Base-by-base conservation (phyloP, 257 asterid species). In the Nicotiana sylvestris region DNA sequence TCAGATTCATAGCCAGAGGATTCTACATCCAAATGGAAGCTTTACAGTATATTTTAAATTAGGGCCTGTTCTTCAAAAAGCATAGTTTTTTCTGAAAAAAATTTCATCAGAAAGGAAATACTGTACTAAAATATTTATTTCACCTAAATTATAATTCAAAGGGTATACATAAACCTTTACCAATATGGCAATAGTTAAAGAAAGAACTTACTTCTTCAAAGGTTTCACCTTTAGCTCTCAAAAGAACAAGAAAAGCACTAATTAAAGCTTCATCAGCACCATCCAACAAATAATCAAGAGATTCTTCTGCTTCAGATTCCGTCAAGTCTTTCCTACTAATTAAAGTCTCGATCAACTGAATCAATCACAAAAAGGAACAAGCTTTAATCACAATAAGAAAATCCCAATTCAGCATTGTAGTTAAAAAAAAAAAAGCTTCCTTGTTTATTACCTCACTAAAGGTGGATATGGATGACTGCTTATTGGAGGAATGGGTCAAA, bases 171-270 rank as follows among this genome's bases (percentile, higher is more conserved):
- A 69, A 69, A 69, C 77, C 12, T 33, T 37, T 37, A 43, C 17
- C 1, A 18, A 39, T n/a, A 39, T 15, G 39, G 9, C 6, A 53
- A n/a, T 29, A 12, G 21, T 3, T 53, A 8, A 13, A 51, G 58
- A 39, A 35, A 17, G 10, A 74, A 82, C 95, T 86, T 84, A 93
- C 98, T 89, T 93, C 98, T 87, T 93, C 97, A 87, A 85, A 92
- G 60, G 98, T 96, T 90, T 96, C 99, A 57, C 99, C 99, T 85
- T 96, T 96, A 39, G 99, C 94, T 88, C 99, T 92, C 93, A 96
- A 80, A 9, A 96, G 93, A 90, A 96, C 98, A 90, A 96, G 93
- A 88, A 96, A 96, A 0, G 98, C 99, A 82, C 99, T 93, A 80
- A 94, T 93, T 91, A 93, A 82, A 53, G 97, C 97, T 87, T 96